Evolutionary conservation across 208 protist species (phyloP), one percentile per base, ranked within the genome.

Genomic region (Trypanosomatidae sp.): DNA sequence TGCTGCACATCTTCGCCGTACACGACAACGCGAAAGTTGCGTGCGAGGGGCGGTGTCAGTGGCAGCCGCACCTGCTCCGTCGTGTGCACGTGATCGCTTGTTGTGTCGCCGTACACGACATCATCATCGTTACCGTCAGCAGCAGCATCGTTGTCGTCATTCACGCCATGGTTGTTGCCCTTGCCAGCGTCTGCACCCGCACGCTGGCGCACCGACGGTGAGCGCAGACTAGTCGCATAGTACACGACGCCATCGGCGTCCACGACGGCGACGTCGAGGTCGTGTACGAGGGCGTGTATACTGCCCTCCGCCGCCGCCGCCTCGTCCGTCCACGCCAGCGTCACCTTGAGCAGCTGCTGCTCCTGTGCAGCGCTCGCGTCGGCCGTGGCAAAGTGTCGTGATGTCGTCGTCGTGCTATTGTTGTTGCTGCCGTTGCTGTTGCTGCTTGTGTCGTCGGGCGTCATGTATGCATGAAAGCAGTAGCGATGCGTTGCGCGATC

Each of bases 301-400:
- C 76, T 66, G 33, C 79, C 80, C 47, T 81, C 71, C 6, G 69
- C 41, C 8, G 74, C 64, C 16, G 45, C 53, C 16, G 61, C 66
- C 2, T 55, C 40, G 53, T 96, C 89, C 11, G 67, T 92, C 86
- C 89, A 96, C 3, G 64, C 81, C 7, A 96, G 48, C 11, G 86
- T 83, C 4, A 52, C 74, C 39, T 66, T 72, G 20, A 94, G 22
- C 7, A 33, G 33, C 10, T 47, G 46, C 26, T 28, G 33, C 23
- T 45, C 40, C 6, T 42, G 53, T n/a, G n/a, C n/a, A n/a, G n/a
- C n/a, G n/a, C n/a, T n/a, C n/a, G n/a, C 42, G n/a, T 10, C 21
- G n/a, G n/a, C n/a, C n/a, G n/a, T n/a, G n/a, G n/a, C n/a, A n/a
- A n/a, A n/a, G n/a, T 2, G n/a, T 28, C n/a, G 22, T 43, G 24